Percentiles rank a stretch among this genome's conserved stretches.
Conservation (phyloP, 441 rosid genomes). For the Hura crepitans region DNA sequence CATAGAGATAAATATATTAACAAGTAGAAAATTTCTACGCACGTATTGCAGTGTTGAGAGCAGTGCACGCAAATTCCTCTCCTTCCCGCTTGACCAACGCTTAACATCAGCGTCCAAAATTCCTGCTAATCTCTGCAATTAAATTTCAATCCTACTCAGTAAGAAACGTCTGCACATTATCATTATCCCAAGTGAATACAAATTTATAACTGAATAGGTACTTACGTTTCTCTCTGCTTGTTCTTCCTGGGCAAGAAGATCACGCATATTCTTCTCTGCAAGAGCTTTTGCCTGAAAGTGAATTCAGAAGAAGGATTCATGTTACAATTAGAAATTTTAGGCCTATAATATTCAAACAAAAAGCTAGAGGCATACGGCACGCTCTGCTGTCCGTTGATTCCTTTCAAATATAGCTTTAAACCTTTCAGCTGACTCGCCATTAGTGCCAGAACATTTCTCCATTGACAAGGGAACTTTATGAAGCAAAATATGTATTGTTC, state of each 20-base stretch:
- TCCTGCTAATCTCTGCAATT: slow-evolving; percentile 67
- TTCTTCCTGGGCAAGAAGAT: slow-evolving; percentile 78
- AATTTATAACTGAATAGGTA: slow-evolving; percentile 12
- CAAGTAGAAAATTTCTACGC: slow-evolving; percentile 23
- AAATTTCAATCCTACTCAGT: slow-evolving; percentile 20
- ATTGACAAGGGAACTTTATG: slow-evolving; percentile 31
- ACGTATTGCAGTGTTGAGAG: slow-evolving; percentile 93
- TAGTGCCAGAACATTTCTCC: slow-evolving; percentile 36
- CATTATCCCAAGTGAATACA: neutral
- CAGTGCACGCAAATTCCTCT: slow-evolving; percentile 80
- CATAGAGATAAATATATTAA: neutral
- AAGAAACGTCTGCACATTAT: slow-evolving; percentile 11
- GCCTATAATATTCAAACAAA: neutral
- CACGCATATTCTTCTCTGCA: slow-evolving; percentile 89
- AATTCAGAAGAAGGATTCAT: slow-evolving; percentile 15
- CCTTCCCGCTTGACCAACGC: slow-evolving; percentile 93
- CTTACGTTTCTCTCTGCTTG: slow-evolving; percentile 90
- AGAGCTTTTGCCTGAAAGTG: slow-evolving; percentile 85
- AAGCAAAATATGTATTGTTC: slow-evolving; percentile 23
- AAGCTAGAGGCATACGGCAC: slow-evolving; percentile 53
- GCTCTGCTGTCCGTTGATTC: slow-evolving; percentile 75
- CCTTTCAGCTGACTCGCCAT: slow-evolving; percentile 60
- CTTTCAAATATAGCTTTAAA: slow-evolving; percentile 66
- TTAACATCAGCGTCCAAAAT: slow-evolving; percentile 81
- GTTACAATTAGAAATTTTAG: slow-evolving; percentile 10